Evolutionary conservation across 2,329 filamentous ascomycete genomes (phyloP), one percentile per base, ranked within the genome.

Genomic region (Domatiomyces catenatus): DNA sequence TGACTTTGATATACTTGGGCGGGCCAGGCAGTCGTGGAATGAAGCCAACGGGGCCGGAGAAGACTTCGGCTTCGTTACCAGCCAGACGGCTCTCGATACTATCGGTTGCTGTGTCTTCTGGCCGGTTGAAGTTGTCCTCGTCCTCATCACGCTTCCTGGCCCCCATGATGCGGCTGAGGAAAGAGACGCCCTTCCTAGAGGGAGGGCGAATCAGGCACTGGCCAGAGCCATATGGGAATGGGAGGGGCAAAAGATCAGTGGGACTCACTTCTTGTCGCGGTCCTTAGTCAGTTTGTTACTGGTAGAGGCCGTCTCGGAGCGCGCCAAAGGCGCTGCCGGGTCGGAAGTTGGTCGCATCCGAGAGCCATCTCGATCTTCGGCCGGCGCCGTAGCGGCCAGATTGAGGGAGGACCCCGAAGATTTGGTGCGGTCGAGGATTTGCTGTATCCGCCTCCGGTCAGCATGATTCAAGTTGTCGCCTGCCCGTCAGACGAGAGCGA

Each of bases 21-120:
- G 90, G 89, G 50, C 89, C 86, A 57, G 92, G 92, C 62, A 93
- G 83, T 55, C 83, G 80, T 6, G 92, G 90, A 50, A 87, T 86
- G 65, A 83, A 96, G 52, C 87, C 84, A 61, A 86, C 76, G 48
- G 83, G 77, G 53, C 86, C 83, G 39, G 84, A 84, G 65, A 94
- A 90, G 53, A 89, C 81, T 59, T 84, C 79, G 32, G 87, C 85
- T 66, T 93, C 83, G 70, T 83, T 84, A 49, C 87, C 87, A 64
- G 93, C 85, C 28, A 79, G 81, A 57, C 87, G 78, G 58, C 80
- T 77, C 56, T 77, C 76, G 48, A 80, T 82, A 46, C 80, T 66
- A 60, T 89, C 86, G 1, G 84, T 87, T 60, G 78, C 81, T 67
- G 83, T 79, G 60, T 73, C 70, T 50, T 69, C 66, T 39, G 32